Percentiles rank a stretch among this genome's conserved stretches.
These are phyloP conservation scores for Cryptomeria japonica DNA, from an alignment of 75 land plant genomes.

Conservation along the genomic window DNA sequence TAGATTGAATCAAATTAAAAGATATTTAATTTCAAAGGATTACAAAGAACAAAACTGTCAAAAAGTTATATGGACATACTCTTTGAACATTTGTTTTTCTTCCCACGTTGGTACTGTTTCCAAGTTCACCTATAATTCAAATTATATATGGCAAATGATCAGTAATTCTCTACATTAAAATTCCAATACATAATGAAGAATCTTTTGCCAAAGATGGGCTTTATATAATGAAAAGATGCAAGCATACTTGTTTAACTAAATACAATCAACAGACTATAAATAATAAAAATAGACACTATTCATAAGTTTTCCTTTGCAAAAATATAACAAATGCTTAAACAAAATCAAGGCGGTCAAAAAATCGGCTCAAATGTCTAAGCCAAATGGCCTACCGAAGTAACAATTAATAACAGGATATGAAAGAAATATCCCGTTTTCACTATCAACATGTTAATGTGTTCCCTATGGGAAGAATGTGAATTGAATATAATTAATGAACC, in stretches of 20 bases:
- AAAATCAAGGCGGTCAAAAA: neutral
- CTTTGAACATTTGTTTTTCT: slow-evolving; percentile 97
- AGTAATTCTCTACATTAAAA: neutral
- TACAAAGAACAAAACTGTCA: neutral
- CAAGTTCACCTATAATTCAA: slow-evolving; percentile 56
- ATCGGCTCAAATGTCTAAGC: neutral
- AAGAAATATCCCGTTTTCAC: neutral
- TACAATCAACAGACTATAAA: neutral
- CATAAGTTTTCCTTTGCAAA: neutral
- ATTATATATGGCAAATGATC: neutral
- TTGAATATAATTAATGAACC: neutral
- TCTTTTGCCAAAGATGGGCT: neutral
- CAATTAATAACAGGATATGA: neutral
- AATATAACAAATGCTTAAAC: neutral
- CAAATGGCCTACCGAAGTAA: neutral
- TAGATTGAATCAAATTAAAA: neutral
- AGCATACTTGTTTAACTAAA: neutral
- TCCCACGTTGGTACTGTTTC: slow-evolving; percentile 94
- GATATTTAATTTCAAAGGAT: neutral
- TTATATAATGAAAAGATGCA: neutral
- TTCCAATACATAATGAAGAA: neutral
- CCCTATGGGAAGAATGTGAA: neutral
- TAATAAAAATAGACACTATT: neutral
- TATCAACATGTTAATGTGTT: neutral
- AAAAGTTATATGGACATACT: slow-evolving; percentile 42